Evolutionary conservation across 1,284 basidiomycete species (phyloP).

Genomic region (Naganishia albida): DNA sequence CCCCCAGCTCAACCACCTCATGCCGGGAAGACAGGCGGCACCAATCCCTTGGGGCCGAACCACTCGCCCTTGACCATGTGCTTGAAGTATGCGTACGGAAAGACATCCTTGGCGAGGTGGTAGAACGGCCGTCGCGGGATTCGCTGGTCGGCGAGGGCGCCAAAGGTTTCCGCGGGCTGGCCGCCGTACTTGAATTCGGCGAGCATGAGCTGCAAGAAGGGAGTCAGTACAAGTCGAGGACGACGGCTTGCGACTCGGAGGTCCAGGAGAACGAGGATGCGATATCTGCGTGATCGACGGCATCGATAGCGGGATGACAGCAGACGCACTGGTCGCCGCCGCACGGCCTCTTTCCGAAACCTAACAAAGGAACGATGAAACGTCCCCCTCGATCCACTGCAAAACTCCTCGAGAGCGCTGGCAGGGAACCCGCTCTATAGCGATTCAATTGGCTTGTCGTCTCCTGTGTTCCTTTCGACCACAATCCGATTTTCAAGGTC

Average conservation of each 20-base stretch:
- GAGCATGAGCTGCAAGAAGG: slow-evolving; percentile 81
- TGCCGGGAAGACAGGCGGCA: slow-evolving; percentile 38
- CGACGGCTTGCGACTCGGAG: slow-evolving; percentile 16
- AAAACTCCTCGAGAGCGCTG: too few species aligned
- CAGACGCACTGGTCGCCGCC: too few species aligned
- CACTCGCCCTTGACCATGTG: slow-evolving; percentile 67
- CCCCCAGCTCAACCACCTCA: background rate
- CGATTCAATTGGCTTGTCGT: too few species aligned
- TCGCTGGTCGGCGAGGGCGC: slow-evolving; percentile 68
- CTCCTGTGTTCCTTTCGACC: too few species aligned
- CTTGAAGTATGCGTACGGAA: slow-evolving; percentile 87
- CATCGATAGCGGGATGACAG: too few species aligned
- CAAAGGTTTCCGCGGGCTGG: slow-evolving; percentile 83
- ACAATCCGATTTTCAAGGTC: too few species aligned
- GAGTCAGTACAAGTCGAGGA: slow-evolving; percentile 23
- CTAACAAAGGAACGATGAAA: too few species aligned
- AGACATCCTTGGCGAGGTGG: slow-evolving; percentile 84
- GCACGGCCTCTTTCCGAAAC: too few species aligned
- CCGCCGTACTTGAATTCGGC: slow-evolving; percentile 70
- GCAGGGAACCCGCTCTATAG: too few species aligned
- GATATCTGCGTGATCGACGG: too few species aligned
- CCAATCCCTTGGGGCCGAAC: slow-evolving; percentile 51
- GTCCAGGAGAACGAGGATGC: too few species aligned
- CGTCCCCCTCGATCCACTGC: too few species aligned
- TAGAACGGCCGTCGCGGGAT: slow-evolving; percentile 71